Conservation (phyloP, 805 yeast species). For the Peterozyma toletana region DNA sequence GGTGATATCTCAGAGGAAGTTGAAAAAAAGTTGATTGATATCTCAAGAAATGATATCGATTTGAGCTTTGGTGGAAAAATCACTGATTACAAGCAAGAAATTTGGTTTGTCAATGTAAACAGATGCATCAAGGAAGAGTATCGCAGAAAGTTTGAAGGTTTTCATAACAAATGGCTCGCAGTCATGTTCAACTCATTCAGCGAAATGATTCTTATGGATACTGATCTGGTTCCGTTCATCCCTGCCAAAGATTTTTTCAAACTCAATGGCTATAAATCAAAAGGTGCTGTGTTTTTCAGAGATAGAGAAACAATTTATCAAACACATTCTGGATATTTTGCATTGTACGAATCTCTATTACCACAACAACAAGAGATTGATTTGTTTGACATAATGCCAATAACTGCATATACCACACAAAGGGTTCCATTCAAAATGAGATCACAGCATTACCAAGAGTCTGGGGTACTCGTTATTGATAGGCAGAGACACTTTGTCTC, state of each 20-base stretch:
- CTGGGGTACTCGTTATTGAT: constrained; percentile 41
- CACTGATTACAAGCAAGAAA: constrained; percentile 18
- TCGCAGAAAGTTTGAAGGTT: constrained; percentile 1
- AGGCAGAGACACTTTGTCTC: constrained; percentile 43
- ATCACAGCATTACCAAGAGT: constrained; percentile 38
- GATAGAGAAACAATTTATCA: constrained; percentile 32
- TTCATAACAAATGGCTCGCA: constrained; percentile 43
- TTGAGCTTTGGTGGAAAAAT: constrained; percentile 8
- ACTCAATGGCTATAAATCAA: constrained; percentile 23
- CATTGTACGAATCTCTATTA: constrained; percentile 36
- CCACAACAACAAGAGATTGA: constrained; percentile 34
- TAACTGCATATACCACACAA: constrained; percentile 23
- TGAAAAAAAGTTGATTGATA: constrained; percentile 23
- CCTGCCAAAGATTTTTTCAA: constrained; percentile 28
- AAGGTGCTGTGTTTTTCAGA: constrained; percentile 39
- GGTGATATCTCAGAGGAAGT: constrained; percentile 29
- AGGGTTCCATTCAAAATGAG: constrained; percentile 32
- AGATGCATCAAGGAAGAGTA: background rate
- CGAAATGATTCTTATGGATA: constrained; percentile 47
- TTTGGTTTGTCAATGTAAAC: constrained; percentile 15
- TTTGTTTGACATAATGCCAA: constrained; percentile 28
- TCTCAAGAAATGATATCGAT: constrained; percentile 22
- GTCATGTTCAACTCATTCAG: constrained; percentile 50
- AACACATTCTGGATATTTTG: constrained; percentile 26
- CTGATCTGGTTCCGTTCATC: constrained; percentile 38